Evolutionary conservation across 345 rosid genomes (phyloP), one percentile per base, ranked within the genome.

Genomic region (Rhizophora mangle): DNA sequence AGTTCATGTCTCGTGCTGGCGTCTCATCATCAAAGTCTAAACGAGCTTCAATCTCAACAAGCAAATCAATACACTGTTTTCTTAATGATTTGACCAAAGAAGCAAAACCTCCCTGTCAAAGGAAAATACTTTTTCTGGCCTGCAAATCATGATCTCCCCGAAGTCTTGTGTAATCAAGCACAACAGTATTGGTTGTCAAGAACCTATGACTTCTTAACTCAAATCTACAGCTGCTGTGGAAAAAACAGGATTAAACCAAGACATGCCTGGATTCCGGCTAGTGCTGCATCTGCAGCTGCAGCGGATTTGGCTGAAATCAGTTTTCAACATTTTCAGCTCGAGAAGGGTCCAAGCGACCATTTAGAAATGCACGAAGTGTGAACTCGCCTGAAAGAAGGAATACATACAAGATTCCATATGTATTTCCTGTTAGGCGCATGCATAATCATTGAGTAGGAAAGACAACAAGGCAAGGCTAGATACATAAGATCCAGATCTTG

Each of bases 21-120:
- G 91, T 93, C 78, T 89, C 96, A 47, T 93, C 98, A 5, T 93
- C 96, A 78, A 93, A 93, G 83, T 93, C 97, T 73, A 91, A 77
- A 66, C 97, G 97, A 78, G 96, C 96, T 76, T 93, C 98, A 68
- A 93, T 93, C 82, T 93, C 97, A 68, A 96, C 87, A 63, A 93
- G 92, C 80, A 93, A 78, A 65, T 91, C 92, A 74, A 93, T 84
- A 84, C 98, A 93, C 71, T 84, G 87, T 4, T 74, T 64, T 85
- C 98, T 87, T 74, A 91, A 39, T 73, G 89, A 89, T 78, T 84
- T 89, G 58, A 93, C 97, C 78, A 91, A 74, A 69, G 88, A 82
- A 68, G 93, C 86, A 84, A 91, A 91, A 47, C 98, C 96, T 20
- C 98, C 98, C 97, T 93, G 83, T 46, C 64, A 75, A 56, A 80